Base-by-base conservation (phyloP, 345 rosid genomes). In the Draba incana region DNA sequence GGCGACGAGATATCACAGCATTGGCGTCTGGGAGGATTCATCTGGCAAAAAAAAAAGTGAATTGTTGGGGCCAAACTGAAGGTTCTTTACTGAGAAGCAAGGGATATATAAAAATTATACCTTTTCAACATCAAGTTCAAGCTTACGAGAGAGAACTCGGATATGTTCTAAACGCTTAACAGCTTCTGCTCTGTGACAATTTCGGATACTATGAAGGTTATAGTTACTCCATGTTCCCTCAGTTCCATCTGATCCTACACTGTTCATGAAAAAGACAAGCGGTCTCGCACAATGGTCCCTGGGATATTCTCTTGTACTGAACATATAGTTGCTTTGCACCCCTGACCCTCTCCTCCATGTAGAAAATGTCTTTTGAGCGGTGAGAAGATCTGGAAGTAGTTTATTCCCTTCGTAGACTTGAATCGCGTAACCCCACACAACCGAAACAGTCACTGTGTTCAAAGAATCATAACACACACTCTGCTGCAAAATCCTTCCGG, bases 401-500 rank as follows among this genome's bases (percentile, higher is more conserved):
- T 70, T 74, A 64, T 90, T 86, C 48, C 96, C 92, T 73, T 88
- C 85, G 28, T 80, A 79, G 38, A 90, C 84, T 84, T 84, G 92
- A 79, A 93, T 43, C 5, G 94, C 91, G 66, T 90, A 90, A 37
- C 98, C 97, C 98, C 96, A 93, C 7, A 89, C 85, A 70, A 88
- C 85, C 12, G 92, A 90, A 59, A 87, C 76, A 3, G 91, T 85
- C 71, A 90, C 79, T 24, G 63, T 71, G 73, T 77, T 81, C 25
- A 15, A 24, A 24, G 60, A 82, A 64, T 89, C 92, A 77, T 92
- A 92, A 67, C 98, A 92, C 62, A 92, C 91, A 16, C 79, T 82
- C 77, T 93, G 94, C 77, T 88, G 98, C 79, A 90, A 83, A 64
- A 90, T 80, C 87, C 94, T 86, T 14, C 78, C 53, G 16, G 96